Evolutionary conservation across 352 stramenopile species (phyloP).

Genomic region (Pythium chondricola): DNA sequence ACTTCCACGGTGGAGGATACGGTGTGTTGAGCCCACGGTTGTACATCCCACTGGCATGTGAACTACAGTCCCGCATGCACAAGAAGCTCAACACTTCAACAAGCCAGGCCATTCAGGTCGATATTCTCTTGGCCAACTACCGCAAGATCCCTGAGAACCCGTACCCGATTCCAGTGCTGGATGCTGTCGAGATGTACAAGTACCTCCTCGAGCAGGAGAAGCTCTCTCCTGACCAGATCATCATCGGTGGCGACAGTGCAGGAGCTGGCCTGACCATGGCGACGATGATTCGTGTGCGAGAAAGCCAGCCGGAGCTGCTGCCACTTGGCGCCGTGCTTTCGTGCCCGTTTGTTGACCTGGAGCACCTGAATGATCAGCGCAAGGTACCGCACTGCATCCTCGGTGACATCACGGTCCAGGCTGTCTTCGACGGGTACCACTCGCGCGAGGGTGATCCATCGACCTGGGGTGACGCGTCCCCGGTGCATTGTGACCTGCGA

Average conservation of each 20-base stretch:
- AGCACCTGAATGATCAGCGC: conserved; percentile 12
- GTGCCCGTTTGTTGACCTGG: conserved; percentile 39
- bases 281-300: conserved; percentile 20
- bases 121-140: conserved; percentile 33
- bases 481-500: not conserved
- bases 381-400: conserved; percentile 15
- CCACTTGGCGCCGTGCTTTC: conserved; percentile 24
- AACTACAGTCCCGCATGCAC: conserved; percentile 4
- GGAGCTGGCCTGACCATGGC: conserved; percentile 6
- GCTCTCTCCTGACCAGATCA: conserved; percentile 4
- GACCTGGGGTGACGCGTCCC: conserved; percentile 15
- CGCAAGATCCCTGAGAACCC: conserved; percentile 27
- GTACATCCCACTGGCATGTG: conserved; percentile 27
- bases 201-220: conserved; percentile 4
- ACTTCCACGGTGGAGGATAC: conserved; percentile 49
- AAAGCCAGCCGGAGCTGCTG: conserved; percentile 17
- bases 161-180: conserved; percentile 12
- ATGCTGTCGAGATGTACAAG: conserved; percentile 16
- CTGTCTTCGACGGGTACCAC: conserved; percentile 12
- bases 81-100: no score
- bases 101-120: conserved; percentile 24
- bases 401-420: conserved; percentile 3
- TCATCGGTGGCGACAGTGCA: conserved; percentile 17
- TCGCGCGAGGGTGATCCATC: conserved; percentile 8
- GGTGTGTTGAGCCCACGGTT: conserved; percentile 30